Conservation (phyloP, 2,329 filamentous ascomycete species). For the Alternaria panax region DNA sequence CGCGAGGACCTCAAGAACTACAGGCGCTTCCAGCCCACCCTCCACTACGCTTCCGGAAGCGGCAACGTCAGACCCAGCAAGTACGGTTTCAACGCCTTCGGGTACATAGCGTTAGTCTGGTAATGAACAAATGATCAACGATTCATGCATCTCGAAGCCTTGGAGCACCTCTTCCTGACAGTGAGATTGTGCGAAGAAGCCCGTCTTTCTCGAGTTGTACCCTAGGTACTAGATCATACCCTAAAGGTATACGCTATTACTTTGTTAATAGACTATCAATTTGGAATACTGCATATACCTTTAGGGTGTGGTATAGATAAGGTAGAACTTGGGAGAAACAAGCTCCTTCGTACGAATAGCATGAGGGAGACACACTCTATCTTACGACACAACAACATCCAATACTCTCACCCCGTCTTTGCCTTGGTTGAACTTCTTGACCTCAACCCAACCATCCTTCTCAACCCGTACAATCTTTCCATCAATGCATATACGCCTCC, state of each 20-base stretch:
- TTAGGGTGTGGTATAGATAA: too few relatives aligned
- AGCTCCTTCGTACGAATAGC: too few relatives aligned
- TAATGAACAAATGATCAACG: not conserved
- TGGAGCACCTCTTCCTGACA: not conserved
- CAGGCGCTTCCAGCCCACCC: not conserved
- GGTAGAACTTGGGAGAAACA: too few relatives aligned
- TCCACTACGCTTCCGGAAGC: not conserved
- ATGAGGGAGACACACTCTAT: too few relatives aligned
- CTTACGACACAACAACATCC: slow-evolving; percentile 39
- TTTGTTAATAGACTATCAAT: too few relatives aligned
- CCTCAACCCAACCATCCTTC: slow-evolving; percentile 72
- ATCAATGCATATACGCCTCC: slow-evolving; percentile 90
- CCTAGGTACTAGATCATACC: too few relatives aligned
- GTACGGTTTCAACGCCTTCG: not conserved
- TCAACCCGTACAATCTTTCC: slow-evolving; percentile 83
- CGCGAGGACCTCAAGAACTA: not conserved
- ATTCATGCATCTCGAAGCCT: not conserved
- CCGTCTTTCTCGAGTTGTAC: too few relatives aligned
- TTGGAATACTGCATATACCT: too few relatives aligned
- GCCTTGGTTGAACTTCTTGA: slow-evolving; percentile 59
- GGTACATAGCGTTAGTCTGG: not conserved
- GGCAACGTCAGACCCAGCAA: not conserved
- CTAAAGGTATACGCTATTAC: too few relatives aligned
- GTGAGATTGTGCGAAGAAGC: too few relatives aligned
- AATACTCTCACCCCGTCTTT: slow-evolving; percentile 55